These are phyloP conservation scores for Aspergillus quadricinctus DNA, from an alignment of 2,329 filamentous ascomycete species.

Conservation along the genomic window DNA sequence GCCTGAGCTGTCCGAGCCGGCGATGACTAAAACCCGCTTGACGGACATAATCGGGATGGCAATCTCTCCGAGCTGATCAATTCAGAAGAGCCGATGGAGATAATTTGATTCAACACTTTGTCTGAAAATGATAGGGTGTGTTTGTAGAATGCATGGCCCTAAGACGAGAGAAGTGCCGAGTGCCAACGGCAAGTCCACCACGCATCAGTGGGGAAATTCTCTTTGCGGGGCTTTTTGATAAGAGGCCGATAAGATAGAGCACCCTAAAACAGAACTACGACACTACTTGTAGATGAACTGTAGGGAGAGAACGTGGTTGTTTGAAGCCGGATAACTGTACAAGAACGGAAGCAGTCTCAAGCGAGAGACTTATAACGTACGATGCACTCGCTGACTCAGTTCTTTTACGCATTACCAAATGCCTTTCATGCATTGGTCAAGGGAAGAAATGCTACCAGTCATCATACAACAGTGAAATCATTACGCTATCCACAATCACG, in stretches of 20 bases:
- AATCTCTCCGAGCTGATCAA: neutral
- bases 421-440: neutral
- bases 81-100: neutral
- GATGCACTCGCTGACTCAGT: too few relatives aligned
- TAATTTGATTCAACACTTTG: neutral
- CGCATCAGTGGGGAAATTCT: neutral
- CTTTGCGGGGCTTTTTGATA: neutral
- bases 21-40: constrained; percentile 69
- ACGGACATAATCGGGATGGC: constrained; percentile 27
- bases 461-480: constrained; percentile 6
- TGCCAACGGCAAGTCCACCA: neutral
- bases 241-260: constrained; percentile 1
- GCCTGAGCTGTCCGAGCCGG: constrained; percentile 85
- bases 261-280: neutral
- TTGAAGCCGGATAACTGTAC: neutral
- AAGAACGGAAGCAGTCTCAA: neutral
- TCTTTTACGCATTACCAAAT: neutral
- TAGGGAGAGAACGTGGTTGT: neutral
- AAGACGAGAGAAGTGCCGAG: neutral
- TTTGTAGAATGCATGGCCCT: neutral
- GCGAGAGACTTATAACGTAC: too few relatives aligned
- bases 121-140: neutral
- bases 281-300: too few relatives aligned
- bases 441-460: neutral
- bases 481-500: constrained; percentile 9